These are phyloP conservation scores for Bipolaris sorokiniana DNA, from an alignment of 2,329 filamentous ascomycete genomes.

Conservation along the genomic window DNA sequence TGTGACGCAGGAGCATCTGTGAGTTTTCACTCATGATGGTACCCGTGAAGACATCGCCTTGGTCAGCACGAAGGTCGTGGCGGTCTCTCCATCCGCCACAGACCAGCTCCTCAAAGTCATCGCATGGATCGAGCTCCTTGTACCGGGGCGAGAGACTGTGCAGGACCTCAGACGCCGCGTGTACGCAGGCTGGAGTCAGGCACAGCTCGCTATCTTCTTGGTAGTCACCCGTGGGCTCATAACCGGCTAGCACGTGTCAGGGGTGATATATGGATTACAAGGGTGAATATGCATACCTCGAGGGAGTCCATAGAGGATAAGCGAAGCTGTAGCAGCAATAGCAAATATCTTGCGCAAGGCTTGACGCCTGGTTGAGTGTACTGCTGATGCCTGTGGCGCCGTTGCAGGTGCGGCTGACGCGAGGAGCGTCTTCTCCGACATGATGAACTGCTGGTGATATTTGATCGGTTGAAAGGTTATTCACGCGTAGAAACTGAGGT, in stretches of 20 bases:
- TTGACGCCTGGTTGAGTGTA: conserved; percentile 21
- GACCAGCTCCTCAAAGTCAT: conserved; percentile 70
- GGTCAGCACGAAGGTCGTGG: conserved; percentile 70
- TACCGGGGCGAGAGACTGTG: conserved; percentile 68
- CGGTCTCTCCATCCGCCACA: conserved; percentile 70
- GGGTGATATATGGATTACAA: not conserved
- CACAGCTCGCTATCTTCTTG: conserved; percentile 48
- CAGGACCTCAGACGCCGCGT: conserved; percentile 67
- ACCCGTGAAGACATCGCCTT: conserved; percentile 65
- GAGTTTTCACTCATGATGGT: conserved; percentile 67
- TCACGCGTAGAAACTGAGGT: not conserved
- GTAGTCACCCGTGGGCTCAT: conserved; percentile 9
- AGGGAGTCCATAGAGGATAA: conserved; percentile 30
- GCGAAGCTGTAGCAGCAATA: conserved; percentile 24
- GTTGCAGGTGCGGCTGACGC: conserved; percentile 16
- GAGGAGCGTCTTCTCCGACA: conserved; percentile 35
- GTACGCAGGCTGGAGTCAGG: conserved; percentile 65
- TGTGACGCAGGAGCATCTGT: conserved; percentile 65
- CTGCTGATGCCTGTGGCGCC: conserved; percentile 19
- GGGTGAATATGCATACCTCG: conserved; percentile 4
- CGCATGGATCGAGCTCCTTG: conserved; percentile 69
- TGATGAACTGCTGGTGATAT: conserved; percentile 6
- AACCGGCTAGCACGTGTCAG: conserved; percentile 12
- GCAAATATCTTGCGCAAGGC: conserved; percentile 25
- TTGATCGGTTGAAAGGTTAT: not conserved